A percentile compares a stretch with the other conserved stretches of the same genome.
phyloP scores from a whole-genome alignment of 345 rosid species.

The Schrenkiella parvula region DNA sequence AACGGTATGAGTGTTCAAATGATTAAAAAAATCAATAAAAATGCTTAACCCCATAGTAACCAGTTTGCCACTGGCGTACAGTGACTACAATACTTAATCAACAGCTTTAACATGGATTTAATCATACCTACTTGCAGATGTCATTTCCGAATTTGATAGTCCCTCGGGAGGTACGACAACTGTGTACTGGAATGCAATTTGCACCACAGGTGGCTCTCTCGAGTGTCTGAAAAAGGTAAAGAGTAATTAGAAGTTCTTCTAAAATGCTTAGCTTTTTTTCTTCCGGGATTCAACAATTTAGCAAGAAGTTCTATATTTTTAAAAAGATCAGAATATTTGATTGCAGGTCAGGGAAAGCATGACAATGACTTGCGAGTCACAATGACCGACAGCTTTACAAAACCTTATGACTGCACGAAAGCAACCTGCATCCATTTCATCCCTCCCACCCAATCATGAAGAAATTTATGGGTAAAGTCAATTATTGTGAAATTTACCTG shows the following conservation, averaged over 20 bases:
- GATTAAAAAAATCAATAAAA: not conserved
- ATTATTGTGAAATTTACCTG: slow-evolving; percentile 44
- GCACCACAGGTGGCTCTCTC: slow-evolving; percentile 81
- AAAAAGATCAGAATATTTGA: not conserved
- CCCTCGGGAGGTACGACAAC: slow-evolving; percentile 84
- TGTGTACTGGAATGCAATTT: slow-evolving; percentile 94
- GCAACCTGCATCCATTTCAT: not conserved
- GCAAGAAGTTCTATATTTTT: not conserved
- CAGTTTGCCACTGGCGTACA: not conserved
- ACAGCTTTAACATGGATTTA: slow-evolving; percentile 1
- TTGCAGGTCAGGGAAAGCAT: not conserved
- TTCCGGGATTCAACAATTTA: not conserved
- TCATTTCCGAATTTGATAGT: slow-evolving; percentile 46
- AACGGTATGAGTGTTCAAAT: not conserved
- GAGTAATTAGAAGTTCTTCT: not conserved
- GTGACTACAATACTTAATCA: not conserved
- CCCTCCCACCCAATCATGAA: not conserved
- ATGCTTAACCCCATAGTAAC: not conserved
- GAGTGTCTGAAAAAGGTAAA: slow-evolving; percentile 51
- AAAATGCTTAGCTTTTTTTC: not conserved
- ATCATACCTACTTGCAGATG: slow-evolving; percentile 66
- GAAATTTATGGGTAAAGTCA: not conserved
- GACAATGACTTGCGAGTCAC: not conserved
- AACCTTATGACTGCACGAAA: not conserved
- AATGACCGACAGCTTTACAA: not conserved